These are phyloP conservation scores for Hypomontagnella monticulosa DNA, from an alignment of 495 filamentous ascomycete species.

Conservation along the genomic window DNA sequence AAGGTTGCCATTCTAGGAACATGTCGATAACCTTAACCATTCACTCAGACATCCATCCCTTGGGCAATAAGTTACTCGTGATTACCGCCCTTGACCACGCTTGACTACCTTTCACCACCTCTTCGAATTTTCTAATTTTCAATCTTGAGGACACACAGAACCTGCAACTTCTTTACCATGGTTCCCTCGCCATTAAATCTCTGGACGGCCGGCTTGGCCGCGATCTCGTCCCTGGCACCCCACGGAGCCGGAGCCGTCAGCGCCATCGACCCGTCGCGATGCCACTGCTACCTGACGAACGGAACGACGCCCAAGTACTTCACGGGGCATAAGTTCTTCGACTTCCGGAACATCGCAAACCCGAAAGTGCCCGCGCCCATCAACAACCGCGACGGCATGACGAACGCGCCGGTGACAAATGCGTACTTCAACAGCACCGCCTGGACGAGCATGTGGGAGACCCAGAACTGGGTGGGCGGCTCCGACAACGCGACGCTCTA, in stretches of 20 bases:
- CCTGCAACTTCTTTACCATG: constrained; percentile 14
- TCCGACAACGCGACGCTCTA: constrained; percentile 51
- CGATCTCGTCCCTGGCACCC: background rate
- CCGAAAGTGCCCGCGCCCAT: constrained; percentile 51
- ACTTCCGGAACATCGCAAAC: constrained; percentile 67
- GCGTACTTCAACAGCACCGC: constrained; percentile 52
- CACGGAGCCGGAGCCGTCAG: background rate
- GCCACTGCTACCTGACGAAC: constrained; percentile 61
- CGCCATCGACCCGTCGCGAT: constrained; percentile 32
- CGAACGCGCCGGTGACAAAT: constrained; percentile 48
- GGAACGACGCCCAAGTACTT: constrained; percentile 61
- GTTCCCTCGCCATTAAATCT: background rate
- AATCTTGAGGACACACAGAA: constrained; percentile 1
- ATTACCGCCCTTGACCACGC: no score
- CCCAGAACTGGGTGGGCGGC: constrained; percentile 63
- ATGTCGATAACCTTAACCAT: background rate
- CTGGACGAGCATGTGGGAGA: constrained; percentile 65
- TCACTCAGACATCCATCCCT: background rate
- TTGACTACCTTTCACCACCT: no score
- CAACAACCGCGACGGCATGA: constrained; percentile 31
- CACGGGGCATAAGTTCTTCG: constrained; percentile 70
- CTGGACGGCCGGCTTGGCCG: constrained; percentile 6
- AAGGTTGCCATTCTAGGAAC: background rate
- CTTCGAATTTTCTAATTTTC: no score
- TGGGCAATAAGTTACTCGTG: background rate